These are phyloP conservation scores for Pleurotus platypus DNA, from an alignment of 768 basidiomycete genomes.

Conservation along the genomic window DNA sequence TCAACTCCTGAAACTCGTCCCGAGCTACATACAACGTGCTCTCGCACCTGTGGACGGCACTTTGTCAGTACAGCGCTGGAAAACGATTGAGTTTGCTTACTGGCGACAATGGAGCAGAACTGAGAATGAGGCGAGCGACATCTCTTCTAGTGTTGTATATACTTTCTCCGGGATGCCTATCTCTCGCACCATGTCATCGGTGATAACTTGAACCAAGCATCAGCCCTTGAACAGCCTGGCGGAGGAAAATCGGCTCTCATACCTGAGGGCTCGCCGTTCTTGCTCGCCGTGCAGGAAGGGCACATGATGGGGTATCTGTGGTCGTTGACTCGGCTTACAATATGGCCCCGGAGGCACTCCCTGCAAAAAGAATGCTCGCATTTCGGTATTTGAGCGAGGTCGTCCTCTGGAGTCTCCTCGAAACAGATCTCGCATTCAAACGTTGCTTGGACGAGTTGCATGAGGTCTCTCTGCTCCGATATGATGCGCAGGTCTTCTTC, in stretches of 20 bases:
- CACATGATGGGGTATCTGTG: conserved; percentile 48
- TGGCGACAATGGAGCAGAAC: conserved; percentile 40
- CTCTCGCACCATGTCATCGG: conserved; percentile 30
- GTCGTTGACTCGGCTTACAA: conserved; percentile 35
- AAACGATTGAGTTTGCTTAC: conserved; percentile 21
- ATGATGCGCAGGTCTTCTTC: conserved; percentile 6
- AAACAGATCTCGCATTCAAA: conserved; percentile 50
- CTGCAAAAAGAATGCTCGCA: conserved; percentile 48
- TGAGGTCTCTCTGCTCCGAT: neutral
- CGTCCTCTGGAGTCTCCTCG: conserved; percentile 38
- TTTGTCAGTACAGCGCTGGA: neutral
- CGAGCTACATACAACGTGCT: conserved; percentile 39
- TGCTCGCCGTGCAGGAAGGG: conserved; percentile 37
- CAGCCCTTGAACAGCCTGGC: neutral
- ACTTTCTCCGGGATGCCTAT: conserved; percentile 42
- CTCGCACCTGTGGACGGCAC: conserved; percentile 29
- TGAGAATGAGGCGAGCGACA: conserved; percentile 41
- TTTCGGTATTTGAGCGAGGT: conserved; percentile 30
- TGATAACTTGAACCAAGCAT: conserved; percentile 30
- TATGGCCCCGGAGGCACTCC: conserved; percentile 34
- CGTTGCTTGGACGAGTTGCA: conserved; percentile 19
- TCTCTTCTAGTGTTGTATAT: conserved; percentile 35
- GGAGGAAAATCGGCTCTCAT: neutral
- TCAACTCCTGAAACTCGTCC: conserved; percentile 30
- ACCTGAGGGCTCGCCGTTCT: conserved; percentile 24